Conservation (phyloP, 257 asterid species). For the Ophiorrhiza pumila region DNA sequence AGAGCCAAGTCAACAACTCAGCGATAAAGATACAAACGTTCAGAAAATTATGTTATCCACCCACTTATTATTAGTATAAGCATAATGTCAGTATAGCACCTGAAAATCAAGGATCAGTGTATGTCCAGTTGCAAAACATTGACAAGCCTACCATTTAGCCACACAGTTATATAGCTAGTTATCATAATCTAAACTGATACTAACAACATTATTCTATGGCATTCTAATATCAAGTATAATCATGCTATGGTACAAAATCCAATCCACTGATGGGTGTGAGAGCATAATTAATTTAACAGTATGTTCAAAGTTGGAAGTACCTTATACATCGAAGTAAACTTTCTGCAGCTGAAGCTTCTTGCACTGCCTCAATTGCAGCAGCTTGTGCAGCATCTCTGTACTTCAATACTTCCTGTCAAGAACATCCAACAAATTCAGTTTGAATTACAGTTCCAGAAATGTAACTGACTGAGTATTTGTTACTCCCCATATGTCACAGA, state of each 20-base stretch:
- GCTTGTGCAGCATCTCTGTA: constrained; percentile 87
- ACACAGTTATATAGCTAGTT: neutral
- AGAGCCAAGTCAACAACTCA: neutral
- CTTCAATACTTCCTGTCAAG: constrained; percentile 70
- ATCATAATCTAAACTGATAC: neutral
- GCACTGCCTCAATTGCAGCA: constrained; percentile 94
- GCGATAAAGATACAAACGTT: neutral
- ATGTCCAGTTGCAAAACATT: neutral
- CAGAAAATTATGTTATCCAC: too few relatives aligned
- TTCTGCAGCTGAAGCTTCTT: constrained; percentile 87
- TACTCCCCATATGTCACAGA: neutral
- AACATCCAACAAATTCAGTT: constrained; percentile 23
- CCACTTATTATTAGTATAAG: neutral
- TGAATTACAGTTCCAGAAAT: constrained; percentile 12
- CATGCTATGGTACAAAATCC: neutral
- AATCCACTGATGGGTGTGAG: too few relatives aligned
- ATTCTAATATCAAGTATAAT: neutral
- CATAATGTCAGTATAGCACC: neutral
- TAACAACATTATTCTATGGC: neutral
- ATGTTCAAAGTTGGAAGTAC: constrained; percentile 35
- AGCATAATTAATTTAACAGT: too few relatives aligned
- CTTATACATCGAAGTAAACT: constrained; percentile 85
- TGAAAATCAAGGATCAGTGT: neutral
- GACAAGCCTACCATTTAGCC: neutral
- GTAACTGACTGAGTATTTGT: too few relatives aligned